phyloP scores from a whole-genome alignment of 768 basidiomycete species.

The Coprinopsis sp. region DNA sequence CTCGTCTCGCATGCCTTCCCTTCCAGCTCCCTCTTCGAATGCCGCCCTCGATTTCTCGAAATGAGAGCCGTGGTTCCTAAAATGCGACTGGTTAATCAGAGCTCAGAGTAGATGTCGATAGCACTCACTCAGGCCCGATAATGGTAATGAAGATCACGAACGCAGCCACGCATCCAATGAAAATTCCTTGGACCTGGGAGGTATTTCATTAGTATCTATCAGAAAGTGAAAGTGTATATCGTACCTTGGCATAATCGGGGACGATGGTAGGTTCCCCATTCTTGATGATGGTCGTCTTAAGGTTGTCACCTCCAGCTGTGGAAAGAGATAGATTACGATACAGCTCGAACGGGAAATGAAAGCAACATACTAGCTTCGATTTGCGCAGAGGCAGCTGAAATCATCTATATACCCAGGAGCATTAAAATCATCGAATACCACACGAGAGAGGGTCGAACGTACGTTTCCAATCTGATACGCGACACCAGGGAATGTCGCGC shows the following conservation, averaged over 20 bases:
- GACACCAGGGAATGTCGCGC: slow-evolving; percentile 83
- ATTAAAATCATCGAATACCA: not conserved
- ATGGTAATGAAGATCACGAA: slow-evolving; percentile 74
- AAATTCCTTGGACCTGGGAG: slow-evolving; percentile 74
- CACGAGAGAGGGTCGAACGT: slow-evolving; percentile 15
- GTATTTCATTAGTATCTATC: slow-evolving; percentile 1
- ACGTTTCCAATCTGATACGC: slow-evolving; percentile 81
- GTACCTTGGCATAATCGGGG: slow-evolving; percentile 59
- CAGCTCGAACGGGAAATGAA: not conserved
- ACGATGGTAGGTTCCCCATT: slow-evolving; percentile 40
- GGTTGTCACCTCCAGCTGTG: slow-evolving; percentile 56
- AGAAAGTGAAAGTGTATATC: slow-evolving; percentile 14
- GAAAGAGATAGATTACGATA: slow-evolving; percentile 1
- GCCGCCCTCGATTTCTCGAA: slow-evolving; percentile 83
- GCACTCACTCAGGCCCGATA: slow-evolving; percentile 71
- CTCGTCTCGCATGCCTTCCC: slow-evolving; percentile 40
- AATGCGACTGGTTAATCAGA: not conserved
- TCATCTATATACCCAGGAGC: slow-evolving; percentile 32
- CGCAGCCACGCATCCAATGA: slow-evolving; percentile 77
- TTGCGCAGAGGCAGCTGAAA: slow-evolving; percentile 71
- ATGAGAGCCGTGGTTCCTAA: slow-evolving; percentile 69
- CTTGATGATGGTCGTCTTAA: slow-evolving; percentile 45
- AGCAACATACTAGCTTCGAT: slow-evolving; percentile 63
- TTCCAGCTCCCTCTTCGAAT: slow-evolving; percentile 68
- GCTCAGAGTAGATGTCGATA: not conserved